Evolutionary conservation across 2,329 filamentous ascomycete genomes (phyloP), one percentile per base, ranked within the genome.

Genomic region (Trichoderma koningiopsis): DNA sequence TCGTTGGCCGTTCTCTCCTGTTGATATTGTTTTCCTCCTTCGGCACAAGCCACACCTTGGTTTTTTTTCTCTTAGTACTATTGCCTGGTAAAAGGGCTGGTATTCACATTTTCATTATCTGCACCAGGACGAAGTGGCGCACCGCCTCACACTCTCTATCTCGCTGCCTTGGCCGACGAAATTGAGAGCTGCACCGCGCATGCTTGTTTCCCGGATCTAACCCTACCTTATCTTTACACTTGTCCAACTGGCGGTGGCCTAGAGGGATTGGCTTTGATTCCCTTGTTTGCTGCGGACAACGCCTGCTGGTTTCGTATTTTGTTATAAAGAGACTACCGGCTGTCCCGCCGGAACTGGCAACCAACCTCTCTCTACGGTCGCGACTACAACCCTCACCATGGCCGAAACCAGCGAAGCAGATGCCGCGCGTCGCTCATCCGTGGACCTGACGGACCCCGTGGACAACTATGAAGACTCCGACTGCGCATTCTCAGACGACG

Each of bases 381-480:
- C 53, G 52, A 43, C 13, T 14, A 31, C 33, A 37, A 22, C 24
- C 5, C 31, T 57, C 29, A 59, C 4, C 29, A 67, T 67, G 63
- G 47, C 49, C 40, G 63, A 67, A 49, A 59, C 63, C 29, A 52
- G 55, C 29, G 43, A 67, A 29, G 13, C 72, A 60, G 70, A 74
- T 70, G 80, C 72, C 67, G 84, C 85, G 83, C 81, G 79, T 75
- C 81, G 81, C 72, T 76, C 76, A 66, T 83, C 82, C 31, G 69
- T 76, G 70, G 80, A 83, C 72, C 71, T 83, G 63, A 77, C 79
- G 58, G 82, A 84, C 66, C 78, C 81, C 47, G 77, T 79, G 75
- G 81, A 79, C 73, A 81, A 79, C 72, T 76, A 78, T 56, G 77
- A 83, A 67, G 81, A 69, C 49, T 72, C 77, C 29, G 75, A 75